Evolutionary conservation across 2,329 filamentous ascomycete species (phyloP).

Genomic region (Epichloe brachyelytri): DNA sequence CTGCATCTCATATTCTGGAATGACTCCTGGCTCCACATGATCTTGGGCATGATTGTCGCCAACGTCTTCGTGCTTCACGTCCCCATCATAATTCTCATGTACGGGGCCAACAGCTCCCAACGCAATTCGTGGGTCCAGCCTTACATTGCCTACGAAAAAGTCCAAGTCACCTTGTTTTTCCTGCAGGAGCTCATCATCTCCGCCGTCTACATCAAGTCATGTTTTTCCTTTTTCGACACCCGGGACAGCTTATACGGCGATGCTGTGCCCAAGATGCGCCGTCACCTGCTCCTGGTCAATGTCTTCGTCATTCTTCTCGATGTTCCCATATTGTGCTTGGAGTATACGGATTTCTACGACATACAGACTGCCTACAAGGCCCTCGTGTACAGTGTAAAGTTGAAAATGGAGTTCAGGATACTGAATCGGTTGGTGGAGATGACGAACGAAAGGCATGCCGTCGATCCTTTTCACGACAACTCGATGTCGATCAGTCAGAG

Average conservation of each 20-base stretch:
- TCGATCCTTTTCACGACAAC: background rate
- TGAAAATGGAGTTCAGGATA: constrained; percentile 22
- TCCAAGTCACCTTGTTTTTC: constrained; percentile 41
- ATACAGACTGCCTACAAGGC: constrained; percentile 20
- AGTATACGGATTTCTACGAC: constrained; percentile 16
- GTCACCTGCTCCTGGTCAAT: constrained; percentile 29
- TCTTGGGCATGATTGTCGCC: constrained; percentile 43
- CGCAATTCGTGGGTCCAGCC: constrained; percentile 6
- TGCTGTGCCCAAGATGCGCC: constrained; percentile 8
- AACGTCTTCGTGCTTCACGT: constrained; percentile 40
- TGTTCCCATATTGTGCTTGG: constrained; percentile 18
- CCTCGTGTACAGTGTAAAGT: constrained; percentile 19
- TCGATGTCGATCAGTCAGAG: background rate
- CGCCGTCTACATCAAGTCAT: constrained; percentile 37
- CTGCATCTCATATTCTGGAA: constrained; percentile 45
- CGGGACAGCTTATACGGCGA: constrained; percentile 17
- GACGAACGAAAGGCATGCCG: constrained; percentile 1
- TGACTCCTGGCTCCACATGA: constrained; percentile 30
- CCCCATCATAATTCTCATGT: constrained; percentile 42
- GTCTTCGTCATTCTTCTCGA: constrained; percentile 28
- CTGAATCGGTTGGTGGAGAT: constrained; percentile 19
- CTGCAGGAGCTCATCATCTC: constrained; percentile 41
- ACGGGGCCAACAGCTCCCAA: constrained; percentile 28
- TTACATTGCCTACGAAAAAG: constrained; percentile 34
- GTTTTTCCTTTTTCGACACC: constrained; percentile 31